Conservation (phyloP, 441 rosid species). For the Erodium texanum region DNA sequence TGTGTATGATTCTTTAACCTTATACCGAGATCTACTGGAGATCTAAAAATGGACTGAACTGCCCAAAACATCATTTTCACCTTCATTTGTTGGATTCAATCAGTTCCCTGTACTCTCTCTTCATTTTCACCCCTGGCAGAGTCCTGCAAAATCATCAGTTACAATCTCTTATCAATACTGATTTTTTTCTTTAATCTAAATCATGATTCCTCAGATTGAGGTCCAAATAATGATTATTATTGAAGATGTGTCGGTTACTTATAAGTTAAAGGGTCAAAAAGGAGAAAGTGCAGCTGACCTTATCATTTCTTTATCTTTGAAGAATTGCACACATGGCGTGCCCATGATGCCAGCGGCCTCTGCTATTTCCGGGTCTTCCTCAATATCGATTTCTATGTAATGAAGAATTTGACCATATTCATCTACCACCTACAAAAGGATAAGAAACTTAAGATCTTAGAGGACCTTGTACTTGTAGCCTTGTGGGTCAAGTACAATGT, state of each 20-base stretch:
- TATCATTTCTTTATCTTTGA: slow-evolving; percentile 7
- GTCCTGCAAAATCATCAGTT: not conserved
- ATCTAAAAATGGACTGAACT: too few species aligned
- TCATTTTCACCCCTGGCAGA: slow-evolving; percentile 4
- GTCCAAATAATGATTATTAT: not conserved
- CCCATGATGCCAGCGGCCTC: slow-evolving; percentile 3
- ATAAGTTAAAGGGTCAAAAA: not conserved
- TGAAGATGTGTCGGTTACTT: not conserved
- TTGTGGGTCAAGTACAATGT: too few species aligned
- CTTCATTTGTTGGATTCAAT: slow-evolving; percentile 4
- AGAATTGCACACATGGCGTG: slow-evolving; percentile 1
- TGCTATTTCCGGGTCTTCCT: slow-evolving; percentile 5
- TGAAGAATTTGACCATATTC: slow-evolving; percentile 4
- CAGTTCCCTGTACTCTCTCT: not conserved
- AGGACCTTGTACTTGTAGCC: not conserved
- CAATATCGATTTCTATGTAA: slow-evolving; percentile 2
- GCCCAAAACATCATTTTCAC: not conserved
- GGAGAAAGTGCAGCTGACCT: not conserved
- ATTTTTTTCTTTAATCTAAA: not conserved
- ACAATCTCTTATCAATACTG: too few species aligned
- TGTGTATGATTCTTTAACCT: too few species aligned
- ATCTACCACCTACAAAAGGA: not conserved
- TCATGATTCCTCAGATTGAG: not conserved
- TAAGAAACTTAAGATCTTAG: not conserved
- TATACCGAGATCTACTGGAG: too few species aligned